Conservation (phyloP, 2,329 filamentous ascomycete genomes). For the Cyphellophora europaea region DNA sequence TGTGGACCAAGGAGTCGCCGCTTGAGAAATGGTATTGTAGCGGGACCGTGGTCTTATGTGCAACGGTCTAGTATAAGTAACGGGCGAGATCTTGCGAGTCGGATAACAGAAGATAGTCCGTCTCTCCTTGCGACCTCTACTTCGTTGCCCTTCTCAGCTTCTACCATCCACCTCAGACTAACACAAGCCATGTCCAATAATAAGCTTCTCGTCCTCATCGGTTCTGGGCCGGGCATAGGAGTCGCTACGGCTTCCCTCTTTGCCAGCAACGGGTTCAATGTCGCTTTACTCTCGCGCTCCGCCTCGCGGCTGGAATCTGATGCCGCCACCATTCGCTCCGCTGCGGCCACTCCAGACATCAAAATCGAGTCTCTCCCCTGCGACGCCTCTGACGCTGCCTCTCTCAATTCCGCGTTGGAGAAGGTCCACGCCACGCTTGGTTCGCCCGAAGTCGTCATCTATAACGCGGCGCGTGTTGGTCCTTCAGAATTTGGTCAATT, state of each 20-base stretch:
- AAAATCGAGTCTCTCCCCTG: constrained; percentile 8
- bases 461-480: constrained; percentile 9
- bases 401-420: constrained; percentile 3
- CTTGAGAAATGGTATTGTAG: no score
- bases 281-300: constrained; percentile 10
- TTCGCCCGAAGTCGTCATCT: constrained; percentile 10
- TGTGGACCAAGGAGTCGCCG: no score
- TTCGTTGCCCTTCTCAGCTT: no score
- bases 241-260: constrained; percentile 7
- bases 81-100: no score
- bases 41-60: no score
- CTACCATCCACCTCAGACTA: no score
- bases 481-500: constrained; percentile 6
- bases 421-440: constrained; percentile 8
- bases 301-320: constrained; percentile 7
- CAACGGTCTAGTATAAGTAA: no score
- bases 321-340: constrained; percentile 4
- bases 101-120: no score
- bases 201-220: constrained; percentile 9
- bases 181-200: no score
- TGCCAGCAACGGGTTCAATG: constrained; percentile 8
- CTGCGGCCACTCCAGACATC: constrained; percentile 1
- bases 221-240: constrained; percentile 11
- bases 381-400: constrained; percentile 8
- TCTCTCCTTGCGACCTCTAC: no score